These are phyloP conservation scores for Annulohypoxylon nitens DNA, from an alignment of 495 filamentous ascomycete genomes.

Conservation along the genomic window DNA sequence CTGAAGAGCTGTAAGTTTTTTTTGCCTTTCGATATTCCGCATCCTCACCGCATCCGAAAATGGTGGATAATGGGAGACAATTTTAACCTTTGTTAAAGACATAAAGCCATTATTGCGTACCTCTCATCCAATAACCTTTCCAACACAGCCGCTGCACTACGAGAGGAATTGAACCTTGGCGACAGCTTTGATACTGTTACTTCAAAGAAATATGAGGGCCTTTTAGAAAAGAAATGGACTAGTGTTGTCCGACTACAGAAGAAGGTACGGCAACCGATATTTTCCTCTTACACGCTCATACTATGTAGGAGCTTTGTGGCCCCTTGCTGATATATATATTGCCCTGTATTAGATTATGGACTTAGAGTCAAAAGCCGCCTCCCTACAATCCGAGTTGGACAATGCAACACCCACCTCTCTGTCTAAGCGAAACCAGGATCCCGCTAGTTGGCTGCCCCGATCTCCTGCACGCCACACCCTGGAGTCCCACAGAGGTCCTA, in stretches of 20 bases:
- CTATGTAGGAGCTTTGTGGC: neutral
- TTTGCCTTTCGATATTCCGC: neutral
- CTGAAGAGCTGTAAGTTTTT: slow-evolving; percentile 84
- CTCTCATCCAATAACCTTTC: slow-evolving; percentile 77
- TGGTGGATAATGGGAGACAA: neutral
- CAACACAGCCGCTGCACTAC: slow-evolving; percentile 74
- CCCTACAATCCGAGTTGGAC: slow-evolving; percentile 85
- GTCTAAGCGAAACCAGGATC: slow-evolving; percentile 83
- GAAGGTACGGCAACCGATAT: slow-evolving; percentile 68
- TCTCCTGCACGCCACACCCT: slow-evolving; percentile 84
- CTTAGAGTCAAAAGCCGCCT: slow-evolving; percentile 77
- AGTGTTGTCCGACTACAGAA: slow-evolving; percentile 91
- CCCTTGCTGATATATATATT: slow-evolving; percentile 30
- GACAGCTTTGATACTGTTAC: slow-evolving; percentile 80
- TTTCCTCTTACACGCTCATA: neutral
- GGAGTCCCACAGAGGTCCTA: slow-evolving; percentile 82
- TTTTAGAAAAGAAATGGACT: slow-evolving; percentile 98
- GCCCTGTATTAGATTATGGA: slow-evolving; percentile 83
- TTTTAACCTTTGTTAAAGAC: slow-evolving; percentile 64
- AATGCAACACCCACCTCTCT: slow-evolving; percentile 86
- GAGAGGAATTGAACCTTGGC: slow-evolving; percentile 73
- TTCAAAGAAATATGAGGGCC: slow-evolving; percentile 87
- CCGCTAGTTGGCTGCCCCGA: slow-evolving; percentile 86
- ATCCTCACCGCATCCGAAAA: neutral
- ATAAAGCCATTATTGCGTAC: slow-evolving; percentile 92